Conservation (phyloP, 148 eudicot genomes). For the Dysphania ambrosioides region DNA sequence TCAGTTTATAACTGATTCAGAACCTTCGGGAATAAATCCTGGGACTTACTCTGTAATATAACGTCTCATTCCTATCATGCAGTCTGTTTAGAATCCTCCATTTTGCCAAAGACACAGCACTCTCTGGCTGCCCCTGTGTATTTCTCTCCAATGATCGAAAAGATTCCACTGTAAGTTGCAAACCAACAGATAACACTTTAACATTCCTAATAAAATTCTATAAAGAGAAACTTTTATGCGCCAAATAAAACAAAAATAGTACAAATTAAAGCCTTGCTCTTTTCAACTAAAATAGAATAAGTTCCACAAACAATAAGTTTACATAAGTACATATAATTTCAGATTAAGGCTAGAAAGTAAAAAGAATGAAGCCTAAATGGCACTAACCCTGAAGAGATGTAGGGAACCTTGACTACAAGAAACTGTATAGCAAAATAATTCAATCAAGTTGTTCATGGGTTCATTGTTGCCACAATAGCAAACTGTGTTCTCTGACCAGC, state of each 20-base stretch:
- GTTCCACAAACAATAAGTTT: background rate
- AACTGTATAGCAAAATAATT: background rate
- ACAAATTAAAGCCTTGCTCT: background rate
- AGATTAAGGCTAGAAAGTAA: background rate
- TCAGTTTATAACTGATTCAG: constrained; percentile 24
- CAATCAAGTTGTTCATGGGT: background rate
- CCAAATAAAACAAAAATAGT: background rate
- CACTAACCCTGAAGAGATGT: background rate
- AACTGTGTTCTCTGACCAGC: background rate
- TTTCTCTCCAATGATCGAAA: constrained; percentile 78
- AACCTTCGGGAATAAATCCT: constrained; percentile 14
- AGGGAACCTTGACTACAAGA: background rate
- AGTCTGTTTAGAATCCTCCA: constrained; percentile 96
- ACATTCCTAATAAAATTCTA: background rate
- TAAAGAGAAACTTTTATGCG: background rate
- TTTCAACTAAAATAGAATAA: background rate
- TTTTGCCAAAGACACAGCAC: constrained; percentile 69
- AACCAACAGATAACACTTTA: constrained; percentile 17
- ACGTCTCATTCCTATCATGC: constrained; percentile 94
- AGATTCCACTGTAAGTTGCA: constrained; percentile 65
- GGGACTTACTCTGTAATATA: constrained; percentile 83
- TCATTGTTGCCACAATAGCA: background rate
- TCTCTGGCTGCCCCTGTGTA: constrained; percentile 63
- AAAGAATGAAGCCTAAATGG: background rate
- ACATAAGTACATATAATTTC: background rate